These are phyloP conservation scores for Neocallimastix lanati DNA, from an alignment of 192 early-diverging fungal species.

Conservation along the genomic window DNA sequence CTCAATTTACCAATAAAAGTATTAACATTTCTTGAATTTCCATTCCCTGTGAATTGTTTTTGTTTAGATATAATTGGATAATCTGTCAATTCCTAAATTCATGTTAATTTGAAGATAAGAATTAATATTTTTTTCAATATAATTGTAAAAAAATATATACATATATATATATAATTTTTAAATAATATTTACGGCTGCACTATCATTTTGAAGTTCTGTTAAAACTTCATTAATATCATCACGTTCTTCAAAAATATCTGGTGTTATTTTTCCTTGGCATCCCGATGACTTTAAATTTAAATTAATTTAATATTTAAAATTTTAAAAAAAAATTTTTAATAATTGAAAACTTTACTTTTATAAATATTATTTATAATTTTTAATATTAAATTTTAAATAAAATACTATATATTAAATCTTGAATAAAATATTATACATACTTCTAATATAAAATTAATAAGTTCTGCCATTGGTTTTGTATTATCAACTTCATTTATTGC, in stretches of 20 bases:
- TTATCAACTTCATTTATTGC: not conserved
- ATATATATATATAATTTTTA: not conserved
- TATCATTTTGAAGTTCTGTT: constrained; percentile 31
- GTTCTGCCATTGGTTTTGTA: not conserved
- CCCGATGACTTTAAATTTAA: not conserved
- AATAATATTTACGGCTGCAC: constrained; percentile 28
- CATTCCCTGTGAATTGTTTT: constrained; percentile 1
- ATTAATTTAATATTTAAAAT: too few species aligned
- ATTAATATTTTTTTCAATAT: constrained; percentile 9
- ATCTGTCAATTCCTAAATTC: constrained; percentile 20
- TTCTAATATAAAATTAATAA: not conserved
- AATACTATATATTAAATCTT: too few species aligned
- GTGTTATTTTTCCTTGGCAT: not conserved
- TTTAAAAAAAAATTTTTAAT: not conserved
- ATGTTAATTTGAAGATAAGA: not conserved
- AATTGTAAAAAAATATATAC: not conserved
- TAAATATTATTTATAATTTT: too few species aligned
- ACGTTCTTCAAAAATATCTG: constrained; percentile 24
- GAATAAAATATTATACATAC: not conserved
- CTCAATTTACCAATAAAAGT: constrained; percentile 43
- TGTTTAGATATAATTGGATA: constrained; percentile 61
- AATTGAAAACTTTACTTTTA: too few species aligned
- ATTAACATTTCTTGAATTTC: constrained; percentile 29
- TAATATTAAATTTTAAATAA: too few species aligned
- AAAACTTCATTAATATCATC: constrained; percentile 31